Percentiles rank a stretch among this genome's conserved stretches.
These are phyloP conservation scores for Exophiala aquamarina DNA, from an alignment of 2,329 filamentous ascomycete genomes.

Conservation along the genomic window DNA sequence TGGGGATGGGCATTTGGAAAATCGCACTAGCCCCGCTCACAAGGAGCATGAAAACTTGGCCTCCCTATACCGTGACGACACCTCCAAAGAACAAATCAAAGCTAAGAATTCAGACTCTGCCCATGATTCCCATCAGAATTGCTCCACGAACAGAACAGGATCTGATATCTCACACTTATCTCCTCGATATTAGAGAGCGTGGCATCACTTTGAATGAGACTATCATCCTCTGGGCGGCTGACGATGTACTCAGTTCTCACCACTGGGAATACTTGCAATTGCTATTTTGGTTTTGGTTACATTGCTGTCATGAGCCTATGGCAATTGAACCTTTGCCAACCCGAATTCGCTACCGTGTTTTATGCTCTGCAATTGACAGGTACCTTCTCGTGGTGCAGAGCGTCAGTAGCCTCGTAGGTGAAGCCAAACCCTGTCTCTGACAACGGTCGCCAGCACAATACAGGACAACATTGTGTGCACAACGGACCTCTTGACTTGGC, in stretches of 20 bases:
- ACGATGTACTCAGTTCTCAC: not conserved
- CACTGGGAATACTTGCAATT: not conserved
- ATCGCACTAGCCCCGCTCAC: not conserved
- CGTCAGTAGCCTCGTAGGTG: slow-evolving; percentile 18
- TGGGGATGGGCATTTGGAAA: not conserved
- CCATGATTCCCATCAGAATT: no score
- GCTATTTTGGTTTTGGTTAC: not conserved
- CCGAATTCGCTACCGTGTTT: not conserved
- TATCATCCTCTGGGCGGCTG: no score
- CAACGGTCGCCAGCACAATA: not conserved
- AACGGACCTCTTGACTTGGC: no score
- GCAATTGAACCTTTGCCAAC: not conserved
- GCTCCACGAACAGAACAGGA: no score
- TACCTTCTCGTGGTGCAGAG: slow-evolving; percentile 24
- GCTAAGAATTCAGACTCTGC: no score
- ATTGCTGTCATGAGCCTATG: not conserved
- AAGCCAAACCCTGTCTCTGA: slow-evolving; percentile 21
- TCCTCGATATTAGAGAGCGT: not conserved
- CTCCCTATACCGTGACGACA: not conserved
- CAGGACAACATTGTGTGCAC: no score
- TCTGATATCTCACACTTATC: not conserved
- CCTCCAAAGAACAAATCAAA: no score
- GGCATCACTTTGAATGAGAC: not conserved
- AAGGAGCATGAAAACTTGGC: not conserved
- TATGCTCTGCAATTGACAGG: slow-evolving; percentile 23